phyloP scores from a whole-genome alignment of 371 early-diverging fungal genomes.

The Thermomucor indicae-seudaticae region DNA sequence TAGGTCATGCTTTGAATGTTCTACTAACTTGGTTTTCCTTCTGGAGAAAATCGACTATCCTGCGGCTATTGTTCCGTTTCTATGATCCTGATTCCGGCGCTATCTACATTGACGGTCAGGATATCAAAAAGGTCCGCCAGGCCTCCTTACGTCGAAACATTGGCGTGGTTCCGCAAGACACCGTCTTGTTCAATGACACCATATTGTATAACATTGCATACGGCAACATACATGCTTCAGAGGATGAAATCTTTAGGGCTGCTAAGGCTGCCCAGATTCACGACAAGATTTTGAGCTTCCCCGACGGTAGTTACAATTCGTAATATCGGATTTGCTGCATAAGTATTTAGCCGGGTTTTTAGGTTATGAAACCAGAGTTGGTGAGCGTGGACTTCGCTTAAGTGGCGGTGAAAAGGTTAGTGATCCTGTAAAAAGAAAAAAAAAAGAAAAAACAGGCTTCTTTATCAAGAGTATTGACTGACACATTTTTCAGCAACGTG shows the following conservation, averaged over 20 bases:
- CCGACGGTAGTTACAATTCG: constrained; percentile 57
- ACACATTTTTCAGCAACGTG: constrained; percentile 35
- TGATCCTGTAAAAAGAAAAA: not conserved
- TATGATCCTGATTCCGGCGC: constrained; percentile 79
- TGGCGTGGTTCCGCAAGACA: constrained; percentile 89
- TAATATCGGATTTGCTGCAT: too few species aligned
- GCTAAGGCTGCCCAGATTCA: constrained; percentile 85
- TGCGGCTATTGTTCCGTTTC: constrained; percentile 89
- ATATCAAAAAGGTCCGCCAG: constrained; percentile 71
- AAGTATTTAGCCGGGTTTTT: too few species aligned
- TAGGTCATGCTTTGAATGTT: not conserved
- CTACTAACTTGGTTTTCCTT: not conserved
- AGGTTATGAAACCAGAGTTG: constrained; percentile 92
- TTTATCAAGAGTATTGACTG: not conserved
- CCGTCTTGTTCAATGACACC: constrained; percentile 81
- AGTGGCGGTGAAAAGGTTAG: constrained; percentile 92
- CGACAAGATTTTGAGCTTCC: constrained; percentile 60
- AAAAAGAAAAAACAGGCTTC: not conserved
- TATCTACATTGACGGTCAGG: constrained; percentile 87
- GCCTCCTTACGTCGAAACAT: constrained; percentile 65
- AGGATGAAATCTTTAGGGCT: constrained; percentile 67
- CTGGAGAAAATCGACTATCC: constrained; percentile 76
- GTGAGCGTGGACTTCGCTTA: constrained; percentile 89
- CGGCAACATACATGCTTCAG: constrained; percentile 56
- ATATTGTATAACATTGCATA: constrained; percentile 80